These are phyloP conservation scores for Mycena rebaudengoi DNA, from an alignment of 768 basidiomycete genomes.

Conservation along the genomic window DNA sequence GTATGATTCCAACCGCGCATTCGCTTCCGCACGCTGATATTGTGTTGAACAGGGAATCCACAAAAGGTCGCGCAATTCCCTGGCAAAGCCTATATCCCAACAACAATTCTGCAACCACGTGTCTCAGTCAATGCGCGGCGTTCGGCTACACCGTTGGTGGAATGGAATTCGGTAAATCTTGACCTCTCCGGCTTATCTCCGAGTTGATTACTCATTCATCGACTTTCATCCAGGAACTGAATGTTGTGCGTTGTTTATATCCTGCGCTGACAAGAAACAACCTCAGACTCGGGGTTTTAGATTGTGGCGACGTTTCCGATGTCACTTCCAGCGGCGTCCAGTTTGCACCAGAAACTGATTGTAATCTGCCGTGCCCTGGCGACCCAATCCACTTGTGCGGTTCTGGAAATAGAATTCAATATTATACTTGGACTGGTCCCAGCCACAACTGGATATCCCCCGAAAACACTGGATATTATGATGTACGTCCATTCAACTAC, in stretches of 20 bases:
- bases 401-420: slow-evolving; percentile 58
- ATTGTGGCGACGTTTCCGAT: slow-evolving; percentile 74
- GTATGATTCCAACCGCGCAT: too few species aligned
- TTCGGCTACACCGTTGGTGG: slow-evolving; percentile 81
- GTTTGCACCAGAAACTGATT: slow-evolving; percentile 52
- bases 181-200: too few species aligned
- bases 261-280: too few species aligned
- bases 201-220: too few species aligned
- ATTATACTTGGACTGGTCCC: slow-evolving; percentile 62
- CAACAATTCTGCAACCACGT: slow-evolving; percentile 73
- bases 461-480: slow-evolving; percentile 70
- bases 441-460: slow-evolving; percentile 74
- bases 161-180: slow-evolving; percentile 49
- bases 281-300: too few species aligned
- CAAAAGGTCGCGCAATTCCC: slow-evolving; percentile 59
- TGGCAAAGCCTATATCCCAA: slow-evolving; percentile 66
- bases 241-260: slow-evolving; percentile 67
- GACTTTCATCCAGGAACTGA: slow-evolving; percentile 69
- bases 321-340: slow-evolving; percentile 51
- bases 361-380: slow-evolving; percentile 68
- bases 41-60: slow-evolving; percentile 59
- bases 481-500: slow-evolving; percentile 47
- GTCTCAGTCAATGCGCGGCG: slow-evolving; percentile 72
- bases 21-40: background rate
- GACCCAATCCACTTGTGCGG: slow-evolving; percentile 80